phyloP scores from a whole-genome alignment of 1,284 basidiomycete species.

The Xerocomus nothofagi region DNA sequence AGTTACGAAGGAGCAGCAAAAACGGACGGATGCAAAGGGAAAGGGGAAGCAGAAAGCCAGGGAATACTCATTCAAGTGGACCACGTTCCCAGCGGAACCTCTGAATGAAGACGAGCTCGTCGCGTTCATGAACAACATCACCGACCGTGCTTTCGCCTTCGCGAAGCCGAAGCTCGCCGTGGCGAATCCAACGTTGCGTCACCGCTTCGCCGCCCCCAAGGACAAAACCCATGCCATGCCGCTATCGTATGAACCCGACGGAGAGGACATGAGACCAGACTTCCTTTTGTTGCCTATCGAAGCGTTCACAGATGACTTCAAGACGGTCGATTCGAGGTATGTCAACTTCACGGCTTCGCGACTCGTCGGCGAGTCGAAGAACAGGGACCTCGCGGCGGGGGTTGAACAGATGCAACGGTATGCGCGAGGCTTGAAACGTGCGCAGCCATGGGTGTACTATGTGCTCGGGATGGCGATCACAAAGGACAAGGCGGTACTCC shows the following conservation, averaged over 20 bases:
- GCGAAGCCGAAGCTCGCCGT: background rate
- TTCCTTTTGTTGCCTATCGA: slow-evolving; percentile 17
- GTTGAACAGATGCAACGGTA: slow-evolving; percentile 14
- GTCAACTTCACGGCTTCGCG: slow-evolving; percentile 17
- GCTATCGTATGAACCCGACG: slow-evolving; percentile 13
- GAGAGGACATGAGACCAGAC: slow-evolving; percentile 18
- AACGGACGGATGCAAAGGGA: background rate
- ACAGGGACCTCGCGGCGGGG: background rate
- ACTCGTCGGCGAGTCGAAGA: slow-evolving; percentile 15
- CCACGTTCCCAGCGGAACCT: slow-evolving; percentile 2
- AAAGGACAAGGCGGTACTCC: slow-evolving; percentile 5
- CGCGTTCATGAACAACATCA: slow-evolving; percentile 11
- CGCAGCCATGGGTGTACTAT: slow-evolving; percentile 17
- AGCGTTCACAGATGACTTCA: slow-evolving; percentile 11
- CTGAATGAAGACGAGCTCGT: slow-evolving; percentile 14
- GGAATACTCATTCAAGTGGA: slow-evolving; percentile 13
- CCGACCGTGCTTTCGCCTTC: slow-evolving; percentile 8
- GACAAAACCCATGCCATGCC: slow-evolving; percentile 12
- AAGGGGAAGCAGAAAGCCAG: background rate
- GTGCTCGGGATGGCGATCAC: slow-evolving; percentile 12
- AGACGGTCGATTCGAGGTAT: slow-evolving; percentile 9
- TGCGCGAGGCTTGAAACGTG: slow-evolving; percentile 8
- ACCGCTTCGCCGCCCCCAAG: slow-evolving; percentile 14
- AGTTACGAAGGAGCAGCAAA: too few species aligned
- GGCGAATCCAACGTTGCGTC: background rate